phyloP scores from a whole-genome alignment of 2,329 filamentous ascomycete species.

The Thielaviopsis populi region DNA sequence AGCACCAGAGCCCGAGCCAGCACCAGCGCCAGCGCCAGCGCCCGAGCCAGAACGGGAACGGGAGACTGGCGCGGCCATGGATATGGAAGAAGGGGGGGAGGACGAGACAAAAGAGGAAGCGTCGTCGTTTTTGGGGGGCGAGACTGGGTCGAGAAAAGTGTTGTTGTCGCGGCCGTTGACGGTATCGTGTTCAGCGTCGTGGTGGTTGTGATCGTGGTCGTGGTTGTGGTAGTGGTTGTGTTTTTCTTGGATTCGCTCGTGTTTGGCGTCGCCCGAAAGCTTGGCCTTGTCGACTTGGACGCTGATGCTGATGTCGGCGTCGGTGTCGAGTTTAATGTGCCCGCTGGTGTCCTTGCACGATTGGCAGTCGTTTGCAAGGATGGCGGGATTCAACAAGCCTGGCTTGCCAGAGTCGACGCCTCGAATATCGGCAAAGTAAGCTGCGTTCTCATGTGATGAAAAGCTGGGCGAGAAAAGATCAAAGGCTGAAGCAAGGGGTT shows the following conservation, averaged over 20 bases:
- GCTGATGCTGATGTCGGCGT: background rate
- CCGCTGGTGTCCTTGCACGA: background rate
- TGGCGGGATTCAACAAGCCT: background rate
- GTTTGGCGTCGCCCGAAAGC: background rate
- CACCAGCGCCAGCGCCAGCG: background rate
- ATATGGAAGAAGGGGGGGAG: background rate
- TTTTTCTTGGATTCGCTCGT: background rate
- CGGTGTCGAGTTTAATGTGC: background rate
- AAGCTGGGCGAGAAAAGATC: constrained; percentile 10
- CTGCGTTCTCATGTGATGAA: constrained; percentile 10
- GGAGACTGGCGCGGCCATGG: constrained; percentile 1
- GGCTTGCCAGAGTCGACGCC: background rate
- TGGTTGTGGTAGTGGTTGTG: background rate
- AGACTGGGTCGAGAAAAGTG: background rate
- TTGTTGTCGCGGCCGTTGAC: background rate
- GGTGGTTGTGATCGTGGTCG: background rate
- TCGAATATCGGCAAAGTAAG: constrained; percentile 13
- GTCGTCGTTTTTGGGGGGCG: background rate
- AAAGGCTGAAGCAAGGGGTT: background rate
- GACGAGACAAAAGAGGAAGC: background rate
- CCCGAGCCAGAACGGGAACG: background rate
- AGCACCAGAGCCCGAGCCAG: background rate
- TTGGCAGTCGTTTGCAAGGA: background rate
- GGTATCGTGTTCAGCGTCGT: background rate
- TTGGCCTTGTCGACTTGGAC: background rate